Evolutionary conservation across 208 protist species (phyloP), one percentile per base, ranked within the genome.

Genomic region (Acanthamoeba healyi): DNA sequence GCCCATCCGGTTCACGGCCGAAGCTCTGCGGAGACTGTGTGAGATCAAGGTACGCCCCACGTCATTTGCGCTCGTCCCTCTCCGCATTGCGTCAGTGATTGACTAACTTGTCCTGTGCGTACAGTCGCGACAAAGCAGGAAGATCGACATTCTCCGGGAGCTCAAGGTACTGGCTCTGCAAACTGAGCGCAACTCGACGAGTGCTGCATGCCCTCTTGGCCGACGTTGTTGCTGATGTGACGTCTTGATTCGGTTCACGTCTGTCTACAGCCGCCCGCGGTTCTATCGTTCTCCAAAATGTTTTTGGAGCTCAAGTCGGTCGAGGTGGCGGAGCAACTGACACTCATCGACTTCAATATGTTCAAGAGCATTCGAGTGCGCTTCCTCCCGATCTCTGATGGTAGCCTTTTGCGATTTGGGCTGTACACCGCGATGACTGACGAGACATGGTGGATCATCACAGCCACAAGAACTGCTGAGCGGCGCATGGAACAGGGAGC

Each of bases 381-480:
- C 34, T 5, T 34, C 26, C n/a, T n/a, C n/a, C n/a, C n/a, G n/a
- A n/a, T n/a, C n/a, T n/a, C n/a, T n/a, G n/a, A n/a, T n/a, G n/a
- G n/a, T n/a, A n/a, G n/a, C n/a, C n/a, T n/a, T n/a, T n/a, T n/a
- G n/a, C n/a, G n/a, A n/a, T n/a, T n/a, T n/a, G n/a, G n/a, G n/a
- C n/a, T n/a, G n/a, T n/a, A n/a, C n/a, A n/a, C n/a, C n/a, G n/a
- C n/a, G n/a, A n/a, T n/a, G n/a, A n/a, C n/a, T n/a, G n/a, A n/a
- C n/a, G n/a, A n/a, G n/a, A n/a, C n/a, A n/a, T n/a, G n/a, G n/a
- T n/a, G n/a, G n/a, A n/a, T n/a, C n/a, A n/a, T n/a, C n/a, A 77
- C 32, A 77, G 67, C 67, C 67, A n/a, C 67, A 77, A 42, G 67
- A 77, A n/a, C 22, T 77, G 36, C 38, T 77, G 67, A 77, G 38